These are phyloP conservation scores for Diaporthe humulicola DNA, from an alignment of 2,329 filamentous ascomycete genomes.

Conservation along the genomic window DNA sequence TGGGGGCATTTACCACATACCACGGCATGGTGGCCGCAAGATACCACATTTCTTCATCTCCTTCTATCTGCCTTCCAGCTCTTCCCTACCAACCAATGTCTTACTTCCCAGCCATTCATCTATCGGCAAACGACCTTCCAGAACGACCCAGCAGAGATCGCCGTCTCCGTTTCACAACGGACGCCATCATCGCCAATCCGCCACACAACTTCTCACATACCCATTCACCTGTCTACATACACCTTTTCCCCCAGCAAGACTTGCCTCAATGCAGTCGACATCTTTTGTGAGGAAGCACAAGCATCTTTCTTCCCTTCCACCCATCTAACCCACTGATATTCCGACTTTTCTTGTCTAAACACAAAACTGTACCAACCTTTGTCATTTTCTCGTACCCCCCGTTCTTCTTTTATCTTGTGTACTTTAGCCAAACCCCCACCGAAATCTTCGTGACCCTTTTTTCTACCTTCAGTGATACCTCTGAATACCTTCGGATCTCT, in stretches of 20 bases:
- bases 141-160: neutral
- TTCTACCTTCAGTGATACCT: conserved; percentile 37
- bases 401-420: neutral
- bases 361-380: conserved; percentile 5
- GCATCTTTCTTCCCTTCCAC: neutral
- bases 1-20: conserved; percentile 10
- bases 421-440: neutral
- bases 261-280: neutral
- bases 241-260: neutral
- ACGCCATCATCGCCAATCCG: too few relatives aligned
- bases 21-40: conserved; percentile 10
- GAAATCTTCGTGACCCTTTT: neutral
- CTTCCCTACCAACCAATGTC: neutral
- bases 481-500: conserved; percentile 37
- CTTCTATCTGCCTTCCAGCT: neutral
- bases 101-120: neutral
- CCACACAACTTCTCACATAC: neutral
- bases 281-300: neutral
- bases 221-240: neutral
- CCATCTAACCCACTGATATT: neutral
- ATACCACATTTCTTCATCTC: conserved; percentile 18
- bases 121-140: neutral
- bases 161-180: neutral
- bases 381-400: neutral
- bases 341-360: neutral